phyloP scores from a whole-genome alignment of 2,329 filamentous ascomycete genomes.

The Cercospora brassicicola region DNA sequence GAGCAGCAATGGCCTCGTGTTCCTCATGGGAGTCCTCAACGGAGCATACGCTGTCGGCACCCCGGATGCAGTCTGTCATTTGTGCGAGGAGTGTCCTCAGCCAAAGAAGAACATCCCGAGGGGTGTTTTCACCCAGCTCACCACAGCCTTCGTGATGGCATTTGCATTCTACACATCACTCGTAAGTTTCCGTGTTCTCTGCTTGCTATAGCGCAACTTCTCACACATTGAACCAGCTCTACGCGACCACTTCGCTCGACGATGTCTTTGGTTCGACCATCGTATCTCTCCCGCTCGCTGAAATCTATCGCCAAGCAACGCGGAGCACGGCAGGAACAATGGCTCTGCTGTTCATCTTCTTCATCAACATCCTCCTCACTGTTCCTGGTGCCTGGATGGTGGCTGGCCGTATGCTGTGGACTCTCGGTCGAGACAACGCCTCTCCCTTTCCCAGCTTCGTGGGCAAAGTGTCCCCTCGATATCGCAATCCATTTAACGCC shows the following conservation, averaged over 20 bases:
- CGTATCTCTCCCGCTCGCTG: constrained; percentile 58
- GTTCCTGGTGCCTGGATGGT: constrained; percentile 61
- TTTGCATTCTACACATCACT: constrained; percentile 45
- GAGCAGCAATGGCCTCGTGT: constrained; percentile 57
- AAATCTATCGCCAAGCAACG: constrained; percentile 60
- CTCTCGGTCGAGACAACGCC: constrained; percentile 58
- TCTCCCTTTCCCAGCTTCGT: constrained; percentile 55
- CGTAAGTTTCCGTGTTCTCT: constrained; percentile 16
- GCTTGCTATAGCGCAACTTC: neutral
- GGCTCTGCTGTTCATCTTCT: constrained; percentile 50
- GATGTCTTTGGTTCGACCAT: constrained; percentile 50
- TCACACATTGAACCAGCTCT: constrained; percentile 43
- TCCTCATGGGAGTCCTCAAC: constrained; percentile 64
- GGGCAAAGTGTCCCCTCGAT: constrained; percentile 48
- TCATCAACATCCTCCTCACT: constrained; percentile 53
- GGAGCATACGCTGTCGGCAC: constrained; percentile 65
- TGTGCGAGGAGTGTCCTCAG: constrained; percentile 63
- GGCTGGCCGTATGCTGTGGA: constrained; percentile 63
- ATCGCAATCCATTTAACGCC: constrained; percentile 57
- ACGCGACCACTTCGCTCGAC: constrained; percentile 59
- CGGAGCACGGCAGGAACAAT: constrained; percentile 43
- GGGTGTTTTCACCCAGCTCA: constrained; percentile 54
- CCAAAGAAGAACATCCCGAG: constrained; percentile 56
- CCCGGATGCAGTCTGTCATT: constrained; percentile 62
- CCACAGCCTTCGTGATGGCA: constrained; percentile 54